Evolutionary conservation across 345 rosid species (phyloP).

Genomic region (Psidium guajava): DNA sequence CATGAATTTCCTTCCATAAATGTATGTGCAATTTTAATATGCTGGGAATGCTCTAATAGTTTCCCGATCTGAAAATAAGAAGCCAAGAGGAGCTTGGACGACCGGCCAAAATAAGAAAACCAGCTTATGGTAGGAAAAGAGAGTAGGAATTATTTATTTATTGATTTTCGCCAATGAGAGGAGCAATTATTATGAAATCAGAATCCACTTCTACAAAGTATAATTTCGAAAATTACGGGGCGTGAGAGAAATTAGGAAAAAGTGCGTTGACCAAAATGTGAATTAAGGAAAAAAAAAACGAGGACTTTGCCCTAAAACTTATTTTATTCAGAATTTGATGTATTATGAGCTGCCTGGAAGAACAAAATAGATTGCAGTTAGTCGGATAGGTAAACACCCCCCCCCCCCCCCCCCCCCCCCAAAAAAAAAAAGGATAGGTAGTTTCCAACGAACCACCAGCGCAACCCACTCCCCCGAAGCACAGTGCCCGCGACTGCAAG

Average conservation of each 20-base stretch:
- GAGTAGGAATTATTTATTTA: neutral
- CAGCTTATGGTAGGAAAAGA: neutral
- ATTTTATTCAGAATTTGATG: neutral
- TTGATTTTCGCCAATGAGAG: neutral
- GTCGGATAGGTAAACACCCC: neutral
- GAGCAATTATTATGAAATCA: neutral
- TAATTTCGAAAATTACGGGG: neutral
- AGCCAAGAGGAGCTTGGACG: neutral
- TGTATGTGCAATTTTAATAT: neutral
- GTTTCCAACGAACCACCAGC: neutral
- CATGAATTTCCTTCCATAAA: neutral
- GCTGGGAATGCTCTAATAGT: neutral
- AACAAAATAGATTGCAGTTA: neutral
- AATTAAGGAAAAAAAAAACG: neutral
- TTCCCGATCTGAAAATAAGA: neutral
- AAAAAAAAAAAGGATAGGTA: no score
- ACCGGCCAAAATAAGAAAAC: neutral
- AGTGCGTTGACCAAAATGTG: neutral
- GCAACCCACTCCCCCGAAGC: neutral
- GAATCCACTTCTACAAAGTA: neutral
- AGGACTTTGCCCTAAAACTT: neutral
- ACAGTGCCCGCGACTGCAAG: neutral
- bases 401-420: no score
- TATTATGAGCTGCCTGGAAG: neutral
- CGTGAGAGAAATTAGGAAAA: neutral